Evolutionary conservation across 2,329 filamentous ascomycete genomes (phyloP).

Genomic region (Truncatella angustata): DNA sequence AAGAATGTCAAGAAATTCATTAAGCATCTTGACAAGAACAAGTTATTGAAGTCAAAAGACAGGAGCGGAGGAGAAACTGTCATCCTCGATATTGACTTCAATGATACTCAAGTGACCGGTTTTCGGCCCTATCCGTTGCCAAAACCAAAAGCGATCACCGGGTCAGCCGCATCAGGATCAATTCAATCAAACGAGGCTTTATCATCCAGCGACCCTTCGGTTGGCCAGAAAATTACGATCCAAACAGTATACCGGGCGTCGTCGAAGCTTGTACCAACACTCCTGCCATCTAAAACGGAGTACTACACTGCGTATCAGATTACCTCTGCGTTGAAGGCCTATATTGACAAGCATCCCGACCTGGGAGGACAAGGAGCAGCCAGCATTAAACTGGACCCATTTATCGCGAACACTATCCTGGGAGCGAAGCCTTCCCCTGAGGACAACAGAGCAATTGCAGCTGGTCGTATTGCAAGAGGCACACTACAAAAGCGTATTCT

Average conservation of each 20-base stretch:
- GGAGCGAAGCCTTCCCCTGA: constrained; percentile 36
- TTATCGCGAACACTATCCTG: constrained; percentile 61
- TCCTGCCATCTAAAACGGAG: constrained; percentile 35
- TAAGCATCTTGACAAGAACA: constrained; percentile 63
- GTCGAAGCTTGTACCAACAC: constrained; percentile 36
- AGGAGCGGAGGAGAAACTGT: constrained; percentile 62
- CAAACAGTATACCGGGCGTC: constrained; percentile 20
- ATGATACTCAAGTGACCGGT: constrained; percentile 47
- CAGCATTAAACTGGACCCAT: constrained; percentile 59
- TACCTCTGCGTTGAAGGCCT: constrained; percentile 53
- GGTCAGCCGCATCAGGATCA: constrained; percentile 8
- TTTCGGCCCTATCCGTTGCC: constrained; percentile 64
- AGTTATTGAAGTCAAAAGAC: constrained; percentile 64
- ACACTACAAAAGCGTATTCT: constrained; percentile 10
- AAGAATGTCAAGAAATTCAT: constrained; percentile 70
- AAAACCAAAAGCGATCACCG: constrained; percentile 32
- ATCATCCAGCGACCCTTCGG: constrained; percentile 1
- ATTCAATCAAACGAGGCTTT: not conserved
- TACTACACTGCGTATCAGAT: constrained; percentile 61
- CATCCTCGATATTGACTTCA: constrained; percentile 64
- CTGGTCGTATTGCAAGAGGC: constrained; percentile 10
- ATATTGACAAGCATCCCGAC: constrained; percentile 56
- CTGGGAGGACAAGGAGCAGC: constrained; percentile 58
- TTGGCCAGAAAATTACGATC: constrained; percentile 17
- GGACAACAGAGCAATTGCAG: constrained; percentile 51